phyloP scores from a whole-genome alignment of 1,139 yeast genomes.

The Nakaseomyces bracarensis region DNA sequence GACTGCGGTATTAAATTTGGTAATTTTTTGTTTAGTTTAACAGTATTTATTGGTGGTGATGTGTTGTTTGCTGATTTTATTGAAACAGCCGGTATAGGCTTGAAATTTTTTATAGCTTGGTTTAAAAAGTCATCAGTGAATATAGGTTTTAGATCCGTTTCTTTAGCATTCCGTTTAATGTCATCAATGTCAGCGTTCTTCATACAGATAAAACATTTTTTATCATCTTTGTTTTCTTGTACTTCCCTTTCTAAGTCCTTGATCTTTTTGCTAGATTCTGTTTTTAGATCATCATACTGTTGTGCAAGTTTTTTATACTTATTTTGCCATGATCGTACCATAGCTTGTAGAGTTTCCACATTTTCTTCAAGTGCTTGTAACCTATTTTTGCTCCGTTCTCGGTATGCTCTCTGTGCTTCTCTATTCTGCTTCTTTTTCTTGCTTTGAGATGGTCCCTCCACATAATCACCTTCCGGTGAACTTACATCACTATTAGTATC shows the following conservation, averaged over 20 bases:
- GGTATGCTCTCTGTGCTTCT: slow-evolving; percentile 89
- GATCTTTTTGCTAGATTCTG: not conserved
- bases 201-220: slow-evolving; percentile 1
- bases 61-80: no score
- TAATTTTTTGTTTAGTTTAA: not conserved
- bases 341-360: slow-evolving; percentile 58
- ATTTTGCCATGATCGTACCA: slow-evolving; percentile 61
- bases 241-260: not conserved
- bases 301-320: not conserved
- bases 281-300: not conserved
- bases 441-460: not conserved
- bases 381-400: slow-evolving; percentile 34
- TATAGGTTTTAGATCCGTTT: not conserved
- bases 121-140: not conserved
- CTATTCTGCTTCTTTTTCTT: slow-evolving; percentile 53
- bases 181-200: not conserved
- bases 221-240: not conserved
- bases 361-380: slow-evolving; percentile 49
- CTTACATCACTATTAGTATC: not conserved
- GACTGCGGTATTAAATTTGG: not conserved
- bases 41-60: not conserved
- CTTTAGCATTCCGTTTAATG: not conserved
- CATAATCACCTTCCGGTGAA: not conserved
- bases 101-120: slow-evolving; percentile 34
- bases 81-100: slow-evolving; percentile 57